Evolutionary conservation across 352 stramenopile genomes (phyloP).

Genomic region (Pythium plurisporium): DNA sequence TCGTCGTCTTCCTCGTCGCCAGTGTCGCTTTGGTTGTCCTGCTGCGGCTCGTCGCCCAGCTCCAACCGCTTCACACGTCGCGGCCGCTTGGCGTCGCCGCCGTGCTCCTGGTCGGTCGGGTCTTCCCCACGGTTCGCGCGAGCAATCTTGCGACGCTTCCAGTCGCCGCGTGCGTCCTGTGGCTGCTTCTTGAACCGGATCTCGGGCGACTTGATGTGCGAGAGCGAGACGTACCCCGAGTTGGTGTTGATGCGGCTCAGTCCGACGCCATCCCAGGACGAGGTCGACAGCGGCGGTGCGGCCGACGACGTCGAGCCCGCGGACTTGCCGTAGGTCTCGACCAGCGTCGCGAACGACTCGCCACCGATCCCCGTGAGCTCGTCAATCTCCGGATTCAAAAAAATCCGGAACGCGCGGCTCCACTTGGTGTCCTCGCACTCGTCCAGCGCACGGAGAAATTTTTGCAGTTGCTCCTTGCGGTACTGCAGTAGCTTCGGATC

Average conservation of each 20-base stretch:
- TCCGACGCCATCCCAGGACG: slow-evolving; percentile 9
- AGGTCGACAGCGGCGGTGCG: slow-evolving; percentile 1
- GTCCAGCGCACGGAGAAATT: slow-evolving; percentile 59
- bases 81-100: not conserved
- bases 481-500: slow-evolving; percentile 68
- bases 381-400: slow-evolving; percentile 56
- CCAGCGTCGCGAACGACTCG: slow-evolving; percentile 17
- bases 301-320: not conserved
- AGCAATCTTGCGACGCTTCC: slow-evolving; percentile 51
- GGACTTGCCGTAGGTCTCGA: slow-evolving; percentile 10
- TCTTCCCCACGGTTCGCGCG: slow-evolving; percentile 30
- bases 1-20: slow-evolving; percentile 27
- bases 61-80: slow-evolving; percentile 11
- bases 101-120: slow-evolving; percentile 28
- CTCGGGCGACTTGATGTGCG: slow-evolving; percentile 64
- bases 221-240: slow-evolving; percentile 73
- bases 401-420: slow-evolving; percentile 50
- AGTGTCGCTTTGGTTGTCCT: slow-evolving; percentile 20
- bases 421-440: slow-evolving; percentile 52
- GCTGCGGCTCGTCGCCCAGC: slow-evolving; percentile 20
- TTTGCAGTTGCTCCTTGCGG: slow-evolving; percentile 55
- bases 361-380: slow-evolving; percentile 36
- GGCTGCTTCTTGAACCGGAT: slow-evolving; percentile 65
- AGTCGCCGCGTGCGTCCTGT: slow-evolving; percentile 44
- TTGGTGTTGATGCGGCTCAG: slow-evolving; percentile 34